Evolutionary conservation across 2,329 filamentous ascomycete genomes (phyloP).

Genomic region (Exophiala sideris): DNA sequence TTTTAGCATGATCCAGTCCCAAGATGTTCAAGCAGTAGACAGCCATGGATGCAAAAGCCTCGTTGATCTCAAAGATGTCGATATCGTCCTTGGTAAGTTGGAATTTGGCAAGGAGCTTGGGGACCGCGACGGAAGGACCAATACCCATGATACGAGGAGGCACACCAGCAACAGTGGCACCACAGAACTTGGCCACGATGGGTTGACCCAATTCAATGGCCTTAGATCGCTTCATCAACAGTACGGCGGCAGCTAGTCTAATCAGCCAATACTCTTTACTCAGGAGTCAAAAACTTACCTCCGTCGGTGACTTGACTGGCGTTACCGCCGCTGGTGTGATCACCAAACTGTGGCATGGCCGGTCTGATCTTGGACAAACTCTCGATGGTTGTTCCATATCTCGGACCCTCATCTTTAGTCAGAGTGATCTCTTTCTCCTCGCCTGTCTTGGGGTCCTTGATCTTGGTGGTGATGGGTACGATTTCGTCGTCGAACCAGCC

Average conservation of each 20-base stretch:
- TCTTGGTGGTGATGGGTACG: conserved; percentile 73
- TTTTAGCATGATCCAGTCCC: conserved; percentile 61
- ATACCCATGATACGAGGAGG: conserved; percentile 85
- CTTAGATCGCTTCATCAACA: conserved; percentile 92
- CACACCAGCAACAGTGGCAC: conserved; percentile 83
- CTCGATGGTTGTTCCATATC: conserved; percentile 85
- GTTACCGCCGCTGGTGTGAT: conserved; percentile 86
- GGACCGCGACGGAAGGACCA: conserved; percentile 56
- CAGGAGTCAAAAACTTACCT: conserved; percentile 45
- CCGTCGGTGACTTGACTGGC: conserved; percentile 94
- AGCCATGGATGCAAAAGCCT: conserved; percentile 97
- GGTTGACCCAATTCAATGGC: conserved; percentile 84
- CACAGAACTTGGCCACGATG: conserved; percentile 91
- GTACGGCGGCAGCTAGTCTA: conserved; percentile 68
- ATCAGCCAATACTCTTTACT: conserved; percentile 25
- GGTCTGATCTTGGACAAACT: conserved; percentile 76
- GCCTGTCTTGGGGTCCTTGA: conserved; percentile 81
- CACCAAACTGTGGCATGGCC: conserved; percentile 87
- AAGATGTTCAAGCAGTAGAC: conserved; percentile 81
- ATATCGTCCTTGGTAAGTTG: conserved; percentile 75
- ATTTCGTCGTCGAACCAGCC: conserved; percentile 95
- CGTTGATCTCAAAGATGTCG: conserved; percentile 91
- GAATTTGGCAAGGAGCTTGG: conserved; percentile 80
- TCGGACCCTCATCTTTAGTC: conserved; percentile 83
- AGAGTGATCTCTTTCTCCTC: conserved; percentile 74